Conservation (phyloP, 306 rosid genomes). For the Quercus ilex region DNA sequence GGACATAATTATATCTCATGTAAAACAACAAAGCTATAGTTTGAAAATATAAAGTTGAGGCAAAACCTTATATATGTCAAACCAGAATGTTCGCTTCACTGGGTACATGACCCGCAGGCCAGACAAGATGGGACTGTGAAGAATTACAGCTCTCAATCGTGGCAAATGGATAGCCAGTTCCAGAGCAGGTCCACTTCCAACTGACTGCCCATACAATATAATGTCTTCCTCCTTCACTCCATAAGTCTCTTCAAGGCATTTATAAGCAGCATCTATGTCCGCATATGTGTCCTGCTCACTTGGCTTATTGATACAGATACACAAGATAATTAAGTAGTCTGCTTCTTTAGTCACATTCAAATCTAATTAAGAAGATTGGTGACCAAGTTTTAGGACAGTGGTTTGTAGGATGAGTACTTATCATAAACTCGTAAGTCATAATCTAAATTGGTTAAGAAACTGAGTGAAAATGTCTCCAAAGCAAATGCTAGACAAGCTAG, state of each 20-base stretch:
- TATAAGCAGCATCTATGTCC: slow-evolving; percentile 63
- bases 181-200: slow-evolving; percentile 67
- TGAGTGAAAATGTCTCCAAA: background rate
- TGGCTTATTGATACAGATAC: slow-evolving; percentile 30
- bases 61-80: slow-evolving; percentile 65
- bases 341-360: background rate
- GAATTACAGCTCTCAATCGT: slow-evolving; percentile 48
- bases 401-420: background rate
- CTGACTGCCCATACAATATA: slow-evolving; percentile 62
- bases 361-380: background rate
- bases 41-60: background rate
- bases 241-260: slow-evolving; percentile 53
- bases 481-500: background rate
- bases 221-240: slow-evolving; percentile 62
- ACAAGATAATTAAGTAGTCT: background rate
- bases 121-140: slow-evolving; percentile 62
- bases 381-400: background rate
- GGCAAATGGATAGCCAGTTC: slow-evolving; percentile 55
- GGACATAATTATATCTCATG: background rate
- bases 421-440: background rate
- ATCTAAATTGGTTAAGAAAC: background rate
- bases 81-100: slow-evolving; percentile 64
- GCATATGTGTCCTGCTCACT: slow-evolving; percentile 79
- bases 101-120: slow-evolving; percentile 68
- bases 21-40: background rate